Evolutionary conservation across 2,329 filamentous ascomycete species (phyloP), one percentile per base, ranked within the genome.

Genomic region (Fusarium zealandicum): DNA sequence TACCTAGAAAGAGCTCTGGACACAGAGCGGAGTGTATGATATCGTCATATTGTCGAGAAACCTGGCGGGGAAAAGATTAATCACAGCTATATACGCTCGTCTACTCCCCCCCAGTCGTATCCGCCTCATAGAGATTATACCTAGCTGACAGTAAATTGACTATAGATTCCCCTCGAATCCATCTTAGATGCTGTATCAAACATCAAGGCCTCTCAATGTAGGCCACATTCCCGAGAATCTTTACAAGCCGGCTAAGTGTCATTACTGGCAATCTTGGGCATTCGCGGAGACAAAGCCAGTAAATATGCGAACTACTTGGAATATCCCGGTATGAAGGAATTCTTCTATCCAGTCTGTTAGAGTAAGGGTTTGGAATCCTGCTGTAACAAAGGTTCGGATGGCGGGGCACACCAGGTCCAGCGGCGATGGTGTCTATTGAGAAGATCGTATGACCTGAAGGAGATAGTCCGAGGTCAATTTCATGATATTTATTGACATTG

Each of bases 261-360:
- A 54, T 61, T 83, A 82, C 61, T 63, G 70, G 41, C 64, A 77
- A 30, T 79, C 76, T 0, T 79, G 73, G 73, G 73, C 13, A 63
- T 84, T 17, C 73, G 82, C 2, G 79, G 76, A 1, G 82, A 87
- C 57, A 84, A 84, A 65, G 78, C 72, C 9, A 79, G 78, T 0
- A 78, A 81, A 48, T 74, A 77, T 56, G 83, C 83, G 10, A 72
- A 75, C 42, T 84, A 84, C 55, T 71, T 86, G 5, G 82, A 82
- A 2, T 84, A 85, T 64, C 53, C 84, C 14, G 72, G 76, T 47
- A 75, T 72, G 27, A 78, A 77, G 59, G 78, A 84, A 14, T 69
- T 85, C 18, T 69, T 85, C 18, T 85, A 84, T 61, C 82, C 82
- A 3, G 80, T 82, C 16, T 72, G 83, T 47, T 56, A 75, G 45